Evolutionary conservation across 139 green algal genomes (phyloP), one percentile per base, ranked within the genome.

Genomic region (Desmodesmus armatus): DNA sequence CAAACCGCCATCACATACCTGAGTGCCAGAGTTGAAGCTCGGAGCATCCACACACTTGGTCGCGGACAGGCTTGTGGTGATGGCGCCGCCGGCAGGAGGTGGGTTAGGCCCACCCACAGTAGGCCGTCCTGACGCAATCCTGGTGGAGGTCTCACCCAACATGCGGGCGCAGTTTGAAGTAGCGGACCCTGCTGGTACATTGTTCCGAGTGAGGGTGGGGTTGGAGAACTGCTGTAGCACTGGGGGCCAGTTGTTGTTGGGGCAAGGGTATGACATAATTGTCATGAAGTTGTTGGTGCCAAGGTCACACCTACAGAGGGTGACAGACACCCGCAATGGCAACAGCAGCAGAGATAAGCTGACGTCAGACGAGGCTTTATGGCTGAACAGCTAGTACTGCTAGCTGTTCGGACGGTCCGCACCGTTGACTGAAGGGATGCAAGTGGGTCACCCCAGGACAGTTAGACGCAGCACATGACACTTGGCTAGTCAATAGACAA

Each of bases 221-320:
- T 9, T 35, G 62, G 11, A 21, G 47, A 21, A 55, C 47, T 31
- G 29, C 11, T 15, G 7, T 31, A 72, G 9, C n/a, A 17, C n/a
- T 17, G 11, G 9, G 9, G n/a, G 11, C 62, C n/a, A 31, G 62
- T 11, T 9, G 15, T 17, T 15, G 62, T 72, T 72, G 9, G 29
- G 11, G 62, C n/a, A 72, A 31, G 11, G n/a, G 29, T 72, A 72
- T 9, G n/a, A 41, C 11, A 72, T 11, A 11, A 72, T 37, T 11
- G 62, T 72, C 62, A 17, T 72, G 62, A 72, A 72, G 29, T 17
- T 72, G 62, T 72, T 72, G 9, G n/a, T 15, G 11, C 62, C 62
- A 11, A 72, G 62, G 15, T 72, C 62, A 72, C 62, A 72, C 29
- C 62, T 55, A 13, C 9, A 21, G 7, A 55, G 47, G 7, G 47